phyloP scores from a whole-genome alignment of 257 asterid genomes.

The Nicotiana knightiana region DNA sequence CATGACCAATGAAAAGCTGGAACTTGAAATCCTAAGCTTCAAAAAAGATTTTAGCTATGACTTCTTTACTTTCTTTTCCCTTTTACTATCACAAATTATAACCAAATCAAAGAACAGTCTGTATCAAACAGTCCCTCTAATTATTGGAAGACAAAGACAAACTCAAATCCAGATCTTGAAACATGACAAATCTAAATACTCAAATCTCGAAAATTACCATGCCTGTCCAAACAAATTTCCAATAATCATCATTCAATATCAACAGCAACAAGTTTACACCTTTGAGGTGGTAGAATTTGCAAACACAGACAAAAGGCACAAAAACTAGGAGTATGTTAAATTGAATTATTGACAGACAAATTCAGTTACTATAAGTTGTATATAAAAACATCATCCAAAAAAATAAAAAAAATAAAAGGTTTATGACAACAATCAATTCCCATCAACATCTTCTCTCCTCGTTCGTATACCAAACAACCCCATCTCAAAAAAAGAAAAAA shows the following conservation, averaged over 20 bases:
- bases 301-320: background rate
- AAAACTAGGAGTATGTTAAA: background rate
- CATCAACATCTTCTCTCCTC: conserved; percentile 6
- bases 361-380: conserved; percentile 12
- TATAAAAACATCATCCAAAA: conserved; percentile 2
- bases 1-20: background rate
- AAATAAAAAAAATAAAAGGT: background rate
- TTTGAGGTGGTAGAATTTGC: too few species aligned
- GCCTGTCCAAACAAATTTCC: background rate
- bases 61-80: background rate
- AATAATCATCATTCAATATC: background rate
- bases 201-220: background rate
- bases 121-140: background rate
- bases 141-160: background rate
- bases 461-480: conserved; percentile 20
- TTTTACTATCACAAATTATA: background rate
- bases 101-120: background rate
- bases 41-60: background rate
- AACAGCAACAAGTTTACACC: background rate
- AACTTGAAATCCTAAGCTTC: background rate
- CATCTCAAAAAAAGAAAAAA: background rate
- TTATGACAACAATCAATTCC: conserved; percentile 14
- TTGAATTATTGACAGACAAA: conserved; percentile 18
- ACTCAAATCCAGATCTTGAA: background rate
- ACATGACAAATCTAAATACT: background rate